Percentiles rank a stretch among this genome's conserved stretches.
phyloP scores from a whole-genome alignment of 192 early-diverging fungal species.

The Entomortierella beljakovae region DNA sequence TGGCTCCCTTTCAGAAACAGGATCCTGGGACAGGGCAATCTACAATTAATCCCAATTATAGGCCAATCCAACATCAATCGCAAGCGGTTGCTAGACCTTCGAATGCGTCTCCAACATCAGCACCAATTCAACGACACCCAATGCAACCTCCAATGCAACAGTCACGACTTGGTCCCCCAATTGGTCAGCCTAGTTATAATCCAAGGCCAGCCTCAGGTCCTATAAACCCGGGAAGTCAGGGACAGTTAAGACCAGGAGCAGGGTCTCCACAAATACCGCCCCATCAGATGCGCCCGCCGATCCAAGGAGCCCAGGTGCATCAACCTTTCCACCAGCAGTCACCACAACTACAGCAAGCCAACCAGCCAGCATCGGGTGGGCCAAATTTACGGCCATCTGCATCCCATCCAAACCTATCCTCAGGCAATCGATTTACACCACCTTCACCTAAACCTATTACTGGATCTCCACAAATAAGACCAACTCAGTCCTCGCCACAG shows the following conservation, averaged over 20 bases:
- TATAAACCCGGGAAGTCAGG: constrained; percentile 19
- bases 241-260: constrained; percentile 8
- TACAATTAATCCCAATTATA: constrained; percentile 13
- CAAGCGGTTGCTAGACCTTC: constrained; percentile 12
- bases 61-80: constrained; percentile 9
- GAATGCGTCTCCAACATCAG: background rate
- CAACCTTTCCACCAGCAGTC: constrained; percentile 3
- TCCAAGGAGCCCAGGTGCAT: constrained; percentile 21
- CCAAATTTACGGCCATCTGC: constrained; percentile 22
- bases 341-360: background rate
- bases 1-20: constrained; percentile 42
- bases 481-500: constrained; percentile 24
- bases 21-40: constrained; percentile 8
- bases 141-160: constrained; percentile 26
- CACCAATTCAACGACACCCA: constrained; percentile 9
- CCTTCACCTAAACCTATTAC: constrained; percentile 22
- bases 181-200: constrained; percentile 19
- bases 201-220: constrained; percentile 12
- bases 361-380: constrained; percentile 12
- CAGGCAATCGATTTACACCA: constrained; percentile 26
- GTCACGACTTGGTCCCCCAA: constrained; percentile 17
- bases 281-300: constrained; percentile 18
- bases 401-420: constrained; percentile 30
- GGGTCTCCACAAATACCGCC: constrained; percentile 39
- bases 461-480: constrained; percentile 39